These are phyloP conservation scores for Capronia epimyces DNA, from an alignment of 2,329 filamentous ascomycete genomes.

Conservation along the genomic window DNA sequence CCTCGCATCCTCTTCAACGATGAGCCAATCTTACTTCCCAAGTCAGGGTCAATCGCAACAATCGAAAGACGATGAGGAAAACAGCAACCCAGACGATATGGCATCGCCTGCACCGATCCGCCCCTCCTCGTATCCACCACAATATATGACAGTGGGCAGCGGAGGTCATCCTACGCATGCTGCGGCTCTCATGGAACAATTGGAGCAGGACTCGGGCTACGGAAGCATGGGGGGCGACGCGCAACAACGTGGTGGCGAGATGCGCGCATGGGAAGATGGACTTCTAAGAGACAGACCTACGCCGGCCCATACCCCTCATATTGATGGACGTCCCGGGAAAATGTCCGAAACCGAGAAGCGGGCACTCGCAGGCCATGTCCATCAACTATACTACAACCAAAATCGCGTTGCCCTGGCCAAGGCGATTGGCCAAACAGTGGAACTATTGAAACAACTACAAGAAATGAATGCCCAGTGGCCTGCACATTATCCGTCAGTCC, in stretches of 20 bases:
- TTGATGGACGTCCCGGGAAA: conserved; percentile 45
- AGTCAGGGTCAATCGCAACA: conserved; percentile 12
- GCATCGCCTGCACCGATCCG: conserved; percentile 13
- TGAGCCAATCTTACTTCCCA: conserved; percentile 18
- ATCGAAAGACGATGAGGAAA: conserved; percentile 3
- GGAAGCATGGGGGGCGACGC: conserved; percentile 69
- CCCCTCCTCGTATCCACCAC: conserved; percentile 40
- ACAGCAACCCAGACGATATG: conserved; percentile 14
- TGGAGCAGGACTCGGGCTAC: conserved; percentile 88
- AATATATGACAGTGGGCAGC: conserved; percentile 83
- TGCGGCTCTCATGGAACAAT: conserved; percentile 68
- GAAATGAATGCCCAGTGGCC: conserved; percentile 90
- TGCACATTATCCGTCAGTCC: conserved; percentile 85
- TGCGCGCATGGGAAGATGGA: conserved; percentile 50
- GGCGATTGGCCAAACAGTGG: conserved; percentile 79
- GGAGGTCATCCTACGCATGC: conserved; percentile 78
- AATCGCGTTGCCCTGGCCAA: conserved; percentile 82
- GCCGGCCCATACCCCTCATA: conserved; percentile 50
- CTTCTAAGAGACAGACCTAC: conserved; percentile 55
- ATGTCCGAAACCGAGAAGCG: conserved; percentile 59
- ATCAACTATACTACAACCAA: conserved; percentile 75
- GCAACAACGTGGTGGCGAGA: conserved; percentile 39
- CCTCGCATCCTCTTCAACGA: conserved; percentile 4
- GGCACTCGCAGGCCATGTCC: conserved; percentile 72
- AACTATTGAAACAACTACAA: conserved; percentile 75